Conservation (phyloP, 2,329 filamentous ascomycete species). For the Nemania diffusa region DNA sequence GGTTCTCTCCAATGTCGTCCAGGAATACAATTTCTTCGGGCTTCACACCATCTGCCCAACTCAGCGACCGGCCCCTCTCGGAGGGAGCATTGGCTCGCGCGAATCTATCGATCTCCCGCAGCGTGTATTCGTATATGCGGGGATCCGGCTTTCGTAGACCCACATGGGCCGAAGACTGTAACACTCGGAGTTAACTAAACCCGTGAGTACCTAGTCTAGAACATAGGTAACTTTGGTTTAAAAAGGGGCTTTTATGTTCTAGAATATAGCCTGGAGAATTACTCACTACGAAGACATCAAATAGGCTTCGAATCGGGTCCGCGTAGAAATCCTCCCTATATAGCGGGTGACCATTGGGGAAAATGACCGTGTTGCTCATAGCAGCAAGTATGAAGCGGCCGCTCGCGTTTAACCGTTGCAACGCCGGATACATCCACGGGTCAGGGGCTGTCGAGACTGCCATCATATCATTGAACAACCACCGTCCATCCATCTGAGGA, state of each 20-base stretch:
- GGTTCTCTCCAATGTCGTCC: conserved; percentile 93
- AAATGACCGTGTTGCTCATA: conserved; percentile 89
- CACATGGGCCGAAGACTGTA: conserved; percentile 77
- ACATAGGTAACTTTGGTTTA: not conserved
- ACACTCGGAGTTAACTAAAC: not conserved
- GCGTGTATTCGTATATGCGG: conserved; percentile 79
- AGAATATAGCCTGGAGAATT: not conserved
- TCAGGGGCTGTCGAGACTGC: conserved; percentile 73
- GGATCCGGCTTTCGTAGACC: conserved; percentile 89
- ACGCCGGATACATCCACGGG: conserved; percentile 87
- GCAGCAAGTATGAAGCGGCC: conserved; percentile 79
- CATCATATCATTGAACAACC: conserved; percentile 95
- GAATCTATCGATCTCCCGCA: conserved; percentile 72
- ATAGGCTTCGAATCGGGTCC: conserved; percentile 71
- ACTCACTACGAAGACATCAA: conserved; percentile 80
- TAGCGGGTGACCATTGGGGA: conserved; percentile 78
- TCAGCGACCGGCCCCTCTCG: conserved; percentile 52
- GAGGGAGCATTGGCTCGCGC: conserved; percentile 62
- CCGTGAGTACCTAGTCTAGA: too few relatives aligned
- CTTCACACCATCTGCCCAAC: conserved; percentile 63
- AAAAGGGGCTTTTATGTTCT: not conserved
- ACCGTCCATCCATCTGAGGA: conserved; percentile 79
- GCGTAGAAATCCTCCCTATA: conserved; percentile 62
- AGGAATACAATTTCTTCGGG: conserved; percentile 82
- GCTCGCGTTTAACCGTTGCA: conserved; percentile 73